A percentile compares a stretch with the other conserved stretches of the same genome.
These are phyloP conservation scores for Corylus americana DNA, from an alignment of 306 rosid genomes.

Conservation along the genomic window DNA sequence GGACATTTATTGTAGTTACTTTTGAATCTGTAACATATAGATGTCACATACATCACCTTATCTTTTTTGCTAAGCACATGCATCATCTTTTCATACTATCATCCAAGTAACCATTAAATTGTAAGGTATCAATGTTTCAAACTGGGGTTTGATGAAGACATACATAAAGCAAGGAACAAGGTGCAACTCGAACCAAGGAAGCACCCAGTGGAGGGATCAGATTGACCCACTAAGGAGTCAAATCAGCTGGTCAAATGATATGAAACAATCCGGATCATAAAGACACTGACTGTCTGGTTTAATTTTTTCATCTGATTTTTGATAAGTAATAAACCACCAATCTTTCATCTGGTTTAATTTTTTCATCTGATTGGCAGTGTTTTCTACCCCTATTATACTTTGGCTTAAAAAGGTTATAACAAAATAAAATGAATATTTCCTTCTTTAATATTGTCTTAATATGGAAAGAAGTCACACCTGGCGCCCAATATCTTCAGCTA, in stretches of 20 bases:
- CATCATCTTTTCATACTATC: not conserved
- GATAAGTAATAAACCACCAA: no score
- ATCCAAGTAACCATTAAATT: not conserved
- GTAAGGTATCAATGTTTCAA: not conserved
- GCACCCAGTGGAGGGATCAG: not conserved
- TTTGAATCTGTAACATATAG: not conserved
- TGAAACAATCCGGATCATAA: not conserved
- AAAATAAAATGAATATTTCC: not conserved
- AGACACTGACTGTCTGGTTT: not conserved
- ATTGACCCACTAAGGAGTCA: not conserved
- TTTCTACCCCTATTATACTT: not conserved
- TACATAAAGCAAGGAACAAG: not conserved
- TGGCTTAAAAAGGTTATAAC: not conserved
- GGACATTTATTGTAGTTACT: not conserved
- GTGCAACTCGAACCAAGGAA: not conserved
- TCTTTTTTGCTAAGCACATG: not conserved
- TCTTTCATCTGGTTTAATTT: not conserved
- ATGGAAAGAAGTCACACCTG: conserved; percentile 53
- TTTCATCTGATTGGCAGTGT: not conserved
- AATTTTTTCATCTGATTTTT: not conserved
- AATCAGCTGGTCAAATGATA: conserved; percentile 1
- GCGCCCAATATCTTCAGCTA: conserved; percentile 95
- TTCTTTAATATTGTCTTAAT: not conserved
- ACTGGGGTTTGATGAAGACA: not conserved
- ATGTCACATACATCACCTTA: not conserved